Evolutionary conservation across 148 eudicot species (phyloP).

Genomic region (Heliosperma pusillum): DNA sequence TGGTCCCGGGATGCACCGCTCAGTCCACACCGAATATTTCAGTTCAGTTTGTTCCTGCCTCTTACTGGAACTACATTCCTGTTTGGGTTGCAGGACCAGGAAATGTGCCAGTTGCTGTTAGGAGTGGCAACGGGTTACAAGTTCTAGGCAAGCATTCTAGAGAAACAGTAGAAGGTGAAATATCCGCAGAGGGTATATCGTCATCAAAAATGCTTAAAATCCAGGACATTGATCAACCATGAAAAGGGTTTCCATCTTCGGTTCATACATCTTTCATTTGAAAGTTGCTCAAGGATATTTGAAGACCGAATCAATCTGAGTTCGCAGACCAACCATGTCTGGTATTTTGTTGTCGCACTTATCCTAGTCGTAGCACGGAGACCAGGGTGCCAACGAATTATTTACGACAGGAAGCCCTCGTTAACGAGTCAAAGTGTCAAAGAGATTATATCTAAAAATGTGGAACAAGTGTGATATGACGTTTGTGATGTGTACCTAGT

Average conservation of each 20-base stretch:
- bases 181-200: conserved; percentile 26
- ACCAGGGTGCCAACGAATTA: not conserved
- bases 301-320: not conserved
- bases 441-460: too few species aligned
- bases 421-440: too few species aligned
- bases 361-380: not conserved
- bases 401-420: not conserved
- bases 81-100: conserved; percentile 35
- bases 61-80: conserved; percentile 36
- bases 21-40: conserved; percentile 25
- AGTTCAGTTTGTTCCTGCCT: conserved; percentile 36
- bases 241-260: not conserved
- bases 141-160: conserved; percentile 40
- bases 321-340: not conserved
- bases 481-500: not conserved
- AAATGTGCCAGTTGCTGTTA: conserved; percentile 15
- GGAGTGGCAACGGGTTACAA: conserved; percentile 17
- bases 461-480: too few species aligned
- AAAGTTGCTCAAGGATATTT: not conserved
- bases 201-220: conserved; percentile 35
- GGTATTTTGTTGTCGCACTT: not conserved
- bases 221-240: conserved; percentile 29
- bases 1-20: conserved; percentile 19
- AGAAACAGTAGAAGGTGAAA: conserved; percentile 20
- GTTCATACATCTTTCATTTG: not conserved